These are phyloP conservation scores for Geotrichum reessii DNA, from an alignment of 1,139 yeast genomes.

Conservation along the genomic window DNA sequence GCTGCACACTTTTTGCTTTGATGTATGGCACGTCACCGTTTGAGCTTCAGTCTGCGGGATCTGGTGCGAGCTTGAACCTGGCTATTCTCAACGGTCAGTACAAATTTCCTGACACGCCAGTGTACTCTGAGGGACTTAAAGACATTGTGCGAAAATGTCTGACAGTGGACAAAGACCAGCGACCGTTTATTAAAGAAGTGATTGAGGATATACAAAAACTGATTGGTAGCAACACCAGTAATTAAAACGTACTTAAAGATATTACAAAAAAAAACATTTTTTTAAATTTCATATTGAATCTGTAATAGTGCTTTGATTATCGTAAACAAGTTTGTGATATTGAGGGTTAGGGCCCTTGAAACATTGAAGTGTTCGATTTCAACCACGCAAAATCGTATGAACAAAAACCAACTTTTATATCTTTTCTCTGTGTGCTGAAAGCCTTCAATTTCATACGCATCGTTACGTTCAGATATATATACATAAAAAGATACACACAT, in stretches of 20 bases:
- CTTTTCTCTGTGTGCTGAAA: not conserved
- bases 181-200: slow-evolving; percentile 62
- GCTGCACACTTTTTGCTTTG: slow-evolving; percentile 72
- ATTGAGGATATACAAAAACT: slow-evolving; percentile 35
- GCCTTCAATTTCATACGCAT: not conserved
- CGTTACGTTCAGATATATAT: not conserved
- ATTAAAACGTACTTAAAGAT: not conserved
- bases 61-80: slow-evolving; percentile 74
- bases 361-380: not conserved
- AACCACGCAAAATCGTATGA: not conserved
- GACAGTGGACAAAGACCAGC: slow-evolving; percentile 48
- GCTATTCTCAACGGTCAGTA: slow-evolving; percentile 73
- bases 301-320: too few relatives aligned
- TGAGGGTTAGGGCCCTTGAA: not conserved
- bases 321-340: not conserved
- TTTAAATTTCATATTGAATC: too few relatives aligned
- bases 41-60: slow-evolving; percentile 71
- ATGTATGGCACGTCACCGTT: slow-evolving; percentile 82
- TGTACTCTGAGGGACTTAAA: slow-evolving; percentile 52
- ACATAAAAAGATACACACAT: not conserved
- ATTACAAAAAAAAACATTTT: too few relatives aligned
- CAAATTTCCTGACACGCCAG: slow-evolving; percentile 52
- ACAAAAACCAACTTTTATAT: not conserved
- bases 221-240: not conserved
- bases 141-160: slow-evolving; percentile 56